Evolutionary conservation across 257 asterid species (phyloP).

Genomic region (Plantago ovata): DNA sequence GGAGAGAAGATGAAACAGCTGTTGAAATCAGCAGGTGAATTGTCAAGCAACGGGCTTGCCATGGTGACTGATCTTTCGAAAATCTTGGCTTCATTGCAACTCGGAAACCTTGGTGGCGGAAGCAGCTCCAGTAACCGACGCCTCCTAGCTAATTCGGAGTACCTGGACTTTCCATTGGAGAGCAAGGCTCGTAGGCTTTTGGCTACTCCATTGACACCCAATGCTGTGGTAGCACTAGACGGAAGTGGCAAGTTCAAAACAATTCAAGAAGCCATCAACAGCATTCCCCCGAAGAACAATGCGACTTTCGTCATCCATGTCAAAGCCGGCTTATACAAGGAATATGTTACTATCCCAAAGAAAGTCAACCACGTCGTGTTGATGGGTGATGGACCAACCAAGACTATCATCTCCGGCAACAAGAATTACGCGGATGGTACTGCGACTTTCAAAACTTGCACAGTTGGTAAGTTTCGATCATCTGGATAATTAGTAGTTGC

Average conservation of each 20-base stretch:
- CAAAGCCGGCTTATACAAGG: constrained; percentile 61
- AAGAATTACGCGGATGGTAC: constrained; percentile 34
- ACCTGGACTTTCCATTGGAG: constrained; percentile 14
- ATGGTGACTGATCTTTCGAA: constrained; percentile 36
- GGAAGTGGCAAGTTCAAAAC: constrained; percentile 60
- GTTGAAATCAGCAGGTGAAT: constrained; percentile 34
- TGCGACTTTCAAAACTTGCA: constrained; percentile 43
- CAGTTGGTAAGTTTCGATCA: constrained; percentile 33
- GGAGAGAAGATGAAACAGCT: constrained; percentile 61
- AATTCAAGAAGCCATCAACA: constrained; percentile 40
- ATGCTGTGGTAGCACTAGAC: constrained; percentile 47
- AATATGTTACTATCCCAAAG: constrained; percentile 35
- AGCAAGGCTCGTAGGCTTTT: constrained; percentile 22
- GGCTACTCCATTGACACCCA: constrained; percentile 16
- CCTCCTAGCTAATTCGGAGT: neutral
- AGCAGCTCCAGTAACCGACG: neutral
- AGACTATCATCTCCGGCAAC: constrained; percentile 46
- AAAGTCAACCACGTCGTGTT: constrained; percentile 32
- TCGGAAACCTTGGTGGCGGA: constrained; percentile 10
- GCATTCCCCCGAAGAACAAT: constrained; percentile 28
- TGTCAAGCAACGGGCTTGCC: constrained; percentile 62
- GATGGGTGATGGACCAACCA: constrained; percentile 56
- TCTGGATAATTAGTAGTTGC: too few species aligned
- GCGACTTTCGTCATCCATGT: constrained; percentile 31
- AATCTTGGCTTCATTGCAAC: constrained; percentile 16